These are phyloP conservation scores for Parasarocladium wereldwijsianum DNA, from an alignment of 2,329 filamentous ascomycete genomes.

Conservation along the genomic window DNA sequence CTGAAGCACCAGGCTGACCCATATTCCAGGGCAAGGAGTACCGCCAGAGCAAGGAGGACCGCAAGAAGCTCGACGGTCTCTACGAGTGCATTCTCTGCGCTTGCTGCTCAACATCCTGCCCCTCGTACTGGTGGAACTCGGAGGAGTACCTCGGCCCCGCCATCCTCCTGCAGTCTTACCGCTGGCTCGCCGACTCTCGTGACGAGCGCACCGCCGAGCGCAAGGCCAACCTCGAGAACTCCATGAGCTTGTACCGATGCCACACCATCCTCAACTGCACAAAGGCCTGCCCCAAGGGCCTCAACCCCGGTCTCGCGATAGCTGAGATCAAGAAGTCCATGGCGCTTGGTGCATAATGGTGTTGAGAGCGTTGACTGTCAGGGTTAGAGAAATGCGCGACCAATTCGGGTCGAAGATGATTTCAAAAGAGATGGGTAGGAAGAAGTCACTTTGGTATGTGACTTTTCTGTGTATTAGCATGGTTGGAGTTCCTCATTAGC, in stretches of 20 bases:
- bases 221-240: slow-evolving; percentile 89
- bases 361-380: too few relatives aligned
- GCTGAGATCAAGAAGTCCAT: slow-evolving; percentile 98
- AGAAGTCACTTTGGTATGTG: too few relatives aligned
- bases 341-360: slow-evolving; percentile 35
- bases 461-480: slow-evolving; percentile 5
- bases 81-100: slow-evolving; percentile 99
- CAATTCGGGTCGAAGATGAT: too few relatives aligned
- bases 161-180: slow-evolving; percentile 92
- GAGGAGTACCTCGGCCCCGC: slow-evolving; percentile 97
- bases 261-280: slow-evolving; percentile 99
- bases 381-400: too few relatives aligned
- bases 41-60: slow-evolving; percentile 81
- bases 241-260: slow-evolving; percentile 97
- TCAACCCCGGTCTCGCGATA: slow-evolving; percentile 91
- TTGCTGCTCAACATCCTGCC: slow-evolving; percentile 97
- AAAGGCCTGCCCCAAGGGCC: slow-evolving; percentile 90
- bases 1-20: slow-evolving; percentile 6
- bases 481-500: slow-evolving; percentile 5
- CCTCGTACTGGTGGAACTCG: slow-evolving; percentile 99
- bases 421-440: too few relatives aligned
- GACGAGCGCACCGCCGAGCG: slow-evolving; percentile 82
- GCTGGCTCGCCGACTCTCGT: slow-evolving; percentile 90
- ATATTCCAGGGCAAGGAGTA: slow-evolving; percentile 66
- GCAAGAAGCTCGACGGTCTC: slow-evolving; percentile 90